Evolutionary conservation across 257 asterid genomes (phyloP), one percentile per base, ranked within the genome.

Genomic region (Nemophila menziesii): DNA sequence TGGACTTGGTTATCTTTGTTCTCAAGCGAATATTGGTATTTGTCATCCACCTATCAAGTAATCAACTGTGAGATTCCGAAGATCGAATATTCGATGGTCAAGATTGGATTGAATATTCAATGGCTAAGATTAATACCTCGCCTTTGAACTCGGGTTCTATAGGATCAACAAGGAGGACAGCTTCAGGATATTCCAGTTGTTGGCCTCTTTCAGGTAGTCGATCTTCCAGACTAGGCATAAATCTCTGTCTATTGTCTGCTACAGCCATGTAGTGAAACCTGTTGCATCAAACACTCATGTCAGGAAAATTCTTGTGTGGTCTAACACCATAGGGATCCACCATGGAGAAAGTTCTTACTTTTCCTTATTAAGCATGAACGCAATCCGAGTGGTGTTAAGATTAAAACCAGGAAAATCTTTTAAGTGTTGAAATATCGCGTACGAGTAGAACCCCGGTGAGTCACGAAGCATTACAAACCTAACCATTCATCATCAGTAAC

Each of bases 351-450:
- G 17, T 21, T 15, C 69, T 67, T 76, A 81, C 96, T 66, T 79
- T 71, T 81, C 90, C 57, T 74, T 78, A 8, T 64, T 75, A 56
- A 86, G 94, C 92, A 63, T 81, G 69, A 82, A 81, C 0, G 94
- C 92, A n/a, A 86, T 79, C 69, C 96, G 74, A 43, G 92, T 73
- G 13, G 74, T 68, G 47, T 79, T 71, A 20, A 86, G 77, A 65
- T 79, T 43, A 72, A 81, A 82, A 61, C 75, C 93, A 44, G 93
- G 96, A 63, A 48, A 65, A 2, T 65, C 85, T 39, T 67, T 63
- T 19, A 44, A 54, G 49, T 73, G 92, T 42, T 85, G 93, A 21
- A 69, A 81, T 48, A 80, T 81, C 39, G 93, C 93, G 37, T 85
- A 85, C 22, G 92, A 75, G 58, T 80, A 85, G 68, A 85, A 81